Base-by-base conservation (phyloP, 176 grass and related monocot species). In the Aegilops bicornis region DNA sequence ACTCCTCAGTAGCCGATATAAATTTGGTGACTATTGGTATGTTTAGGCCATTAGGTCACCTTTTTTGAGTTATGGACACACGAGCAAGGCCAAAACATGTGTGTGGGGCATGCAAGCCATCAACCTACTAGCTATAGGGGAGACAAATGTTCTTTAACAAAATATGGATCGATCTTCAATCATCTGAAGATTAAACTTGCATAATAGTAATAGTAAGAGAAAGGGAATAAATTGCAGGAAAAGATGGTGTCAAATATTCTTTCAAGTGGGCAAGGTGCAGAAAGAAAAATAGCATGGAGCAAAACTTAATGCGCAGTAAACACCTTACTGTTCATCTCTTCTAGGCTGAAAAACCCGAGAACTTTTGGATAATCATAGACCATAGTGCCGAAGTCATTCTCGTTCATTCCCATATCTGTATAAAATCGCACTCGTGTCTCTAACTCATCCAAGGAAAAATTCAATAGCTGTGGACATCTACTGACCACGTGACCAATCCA, bases 271-370 rank as follows among this genome's bases (percentile, higher is more conserved):
- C 17, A 60, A 39, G 5, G 7, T 40, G 16, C 16, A 20, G 13
- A 32, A 10, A 82, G 23, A 6, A 66, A 78, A 90, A 81, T 30
- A 62, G 27, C 30, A 87, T 36, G 48, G 8, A 86, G 64, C n/a
- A 76, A 81, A 33, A 85, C 50, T 82, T 79, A 83, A 83, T 79
- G 69, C 24, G 84, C 31, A 69, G 47, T 59, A 91, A 94, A 87
- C 91, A 98, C 96, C 96, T 98, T 98, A 94, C 84, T 96, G 81
- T 91, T 92, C 93, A 96, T 98, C 40, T 98, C 96, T 89, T 98
- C 87, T 36, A 94, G 76, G 80, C 96, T 98, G 25, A 88, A 88
- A 87, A 87, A 96, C 19, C 96, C 93, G 77, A 98, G 84, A 64
- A 61, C 93, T 82, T 78, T 98, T 52, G 96, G 96, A 91, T 94